A percentile compares a stretch with the other conserved stretches of the same genome.
Conservation (phyloP, 768 basidiomycete species). For the Termitomyces sp. region DNA sequence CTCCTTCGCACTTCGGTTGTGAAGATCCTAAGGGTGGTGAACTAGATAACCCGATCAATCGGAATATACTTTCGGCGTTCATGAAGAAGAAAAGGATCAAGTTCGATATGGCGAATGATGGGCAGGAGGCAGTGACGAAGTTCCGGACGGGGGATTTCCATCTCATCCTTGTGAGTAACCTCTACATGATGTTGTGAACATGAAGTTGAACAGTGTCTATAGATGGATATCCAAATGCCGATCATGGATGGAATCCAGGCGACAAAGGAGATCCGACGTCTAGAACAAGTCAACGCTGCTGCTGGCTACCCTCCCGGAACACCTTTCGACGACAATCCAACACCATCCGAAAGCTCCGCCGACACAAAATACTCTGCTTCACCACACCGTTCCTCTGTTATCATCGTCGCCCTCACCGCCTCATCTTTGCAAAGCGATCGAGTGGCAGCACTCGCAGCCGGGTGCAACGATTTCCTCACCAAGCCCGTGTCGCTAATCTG, state of each 20-base stretch:
- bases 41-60: constrained; percentile 96
- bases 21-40: background rate
- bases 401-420: constrained; percentile 98
- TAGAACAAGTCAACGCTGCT: constrained; percentile 68
- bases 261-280: constrained; percentile 88
- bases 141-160: constrained; percentile 94
- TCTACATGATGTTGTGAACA: background rate
- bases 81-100: constrained; percentile 96
- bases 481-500: constrained; percentile 95
- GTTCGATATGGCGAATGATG: constrained; percentile 91
- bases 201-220: constrained; percentile 5
- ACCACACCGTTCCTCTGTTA: constrained; percentile 89
- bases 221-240: constrained; percentile 99
- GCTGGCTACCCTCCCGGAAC: constrained; percentile 70
- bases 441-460: constrained; percentile 95
- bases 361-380: constrained; percentile 49
- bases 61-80: constrained; percentile 94
- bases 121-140: constrained; percentile 92
- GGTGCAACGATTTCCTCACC: constrained; percentile 98
- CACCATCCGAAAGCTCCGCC: constrained; percentile 52
- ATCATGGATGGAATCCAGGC: constrained; percentile 98
- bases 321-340: constrained; percentile 42
- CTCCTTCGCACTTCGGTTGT: background rate
- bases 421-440: constrained; percentile 94
- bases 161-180: constrained; percentile 77